phyloP scores from a whole-genome alignment of 176 grass and related monocot genomes.

The Carex littledalei region DNA sequence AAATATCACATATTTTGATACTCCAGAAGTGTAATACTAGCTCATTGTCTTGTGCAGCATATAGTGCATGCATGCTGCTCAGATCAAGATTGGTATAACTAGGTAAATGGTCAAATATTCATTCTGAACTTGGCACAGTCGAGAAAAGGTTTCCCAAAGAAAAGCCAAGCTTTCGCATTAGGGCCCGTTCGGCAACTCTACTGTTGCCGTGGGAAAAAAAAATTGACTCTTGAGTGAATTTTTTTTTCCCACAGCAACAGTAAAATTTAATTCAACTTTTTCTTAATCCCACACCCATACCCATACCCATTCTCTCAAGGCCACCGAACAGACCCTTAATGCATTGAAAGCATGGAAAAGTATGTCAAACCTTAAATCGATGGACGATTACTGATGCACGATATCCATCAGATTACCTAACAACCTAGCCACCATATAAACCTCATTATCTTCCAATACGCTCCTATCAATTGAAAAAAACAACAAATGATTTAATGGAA shows the following conservation, averaged over 20 bases:
- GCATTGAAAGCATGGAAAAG: neutral
- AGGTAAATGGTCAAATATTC: neutral
- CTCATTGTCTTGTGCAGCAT: neutral
- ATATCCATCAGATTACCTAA: slow-evolving; percentile 82
- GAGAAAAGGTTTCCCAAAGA: neutral
- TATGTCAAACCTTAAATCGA: slow-evolving; percentile 70
- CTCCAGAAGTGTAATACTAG: neutral
- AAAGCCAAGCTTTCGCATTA: neutral
- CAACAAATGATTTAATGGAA: too few species aligned
- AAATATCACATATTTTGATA: slow-evolving; percentile 1
- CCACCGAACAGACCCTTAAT: too few species aligned
- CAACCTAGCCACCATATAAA: slow-evolving; percentile 54
- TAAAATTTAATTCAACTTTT: too few species aligned
- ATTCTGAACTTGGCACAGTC: neutral
- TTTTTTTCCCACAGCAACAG: too few species aligned
- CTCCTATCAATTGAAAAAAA: slow-evolving; percentile 25
- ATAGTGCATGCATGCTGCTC: neutral
- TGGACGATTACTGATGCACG: slow-evolving; percentile 80
- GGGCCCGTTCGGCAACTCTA: too few species aligned
- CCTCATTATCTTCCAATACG: slow-evolving; percentile 68
- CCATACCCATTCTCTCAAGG: too few species aligned
- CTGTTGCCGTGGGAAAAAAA: too few species aligned
- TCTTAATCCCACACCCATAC: too few species aligned
- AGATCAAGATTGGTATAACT: slow-evolving; percentile 7
- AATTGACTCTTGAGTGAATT: too few species aligned